phyloP scores from a whole-genome alignment of 2,329 filamentous ascomycete species.

The Phyllosticta capitalensis region DNA sequence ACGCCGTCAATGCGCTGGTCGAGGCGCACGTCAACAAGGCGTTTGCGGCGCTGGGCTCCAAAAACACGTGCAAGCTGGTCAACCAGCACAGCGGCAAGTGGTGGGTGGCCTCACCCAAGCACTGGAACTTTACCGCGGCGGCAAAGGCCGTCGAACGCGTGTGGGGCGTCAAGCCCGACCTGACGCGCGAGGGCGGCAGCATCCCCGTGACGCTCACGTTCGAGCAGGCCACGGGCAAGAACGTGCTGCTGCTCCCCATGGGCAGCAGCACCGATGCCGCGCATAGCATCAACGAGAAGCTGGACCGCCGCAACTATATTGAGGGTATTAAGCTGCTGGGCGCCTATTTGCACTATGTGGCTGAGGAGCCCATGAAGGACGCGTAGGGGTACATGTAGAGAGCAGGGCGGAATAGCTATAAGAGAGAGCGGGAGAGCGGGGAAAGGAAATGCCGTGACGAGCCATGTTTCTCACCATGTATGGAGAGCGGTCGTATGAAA shows the following conservation, averaged over 20 bases:
- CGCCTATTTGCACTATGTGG: slow-evolving; percentile 91
- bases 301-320: slow-evolving; percentile 95
- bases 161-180: slow-evolving; percentile 86
- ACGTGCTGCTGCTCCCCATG: slow-evolving; percentile 91
- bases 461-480: not conserved
- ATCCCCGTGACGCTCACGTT: slow-evolving; percentile 97
- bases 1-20: slow-evolving; percentile 77
- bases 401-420: not conserved
- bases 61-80: slow-evolving; percentile 78
- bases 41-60: slow-evolving; percentile 79
- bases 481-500: too few species aligned
- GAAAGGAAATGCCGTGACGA: not conserved
- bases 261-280: slow-evolving; percentile 93
- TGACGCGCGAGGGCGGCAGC: slow-evolving; percentile 92
- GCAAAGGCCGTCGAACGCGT: slow-evolving; percentile 94
- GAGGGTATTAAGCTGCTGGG: slow-evolving; percentile 94
- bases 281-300: slow-evolving; percentile 97
- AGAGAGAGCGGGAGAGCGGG: not conserved
- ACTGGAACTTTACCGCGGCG: slow-evolving; percentile 97
- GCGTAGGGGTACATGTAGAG: not conserved
- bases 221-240: slow-evolving; percentile 96
- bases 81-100: slow-evolving; percentile 91
- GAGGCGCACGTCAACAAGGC: slow-evolving; percentile 73
- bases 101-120: slow-evolving; percentile 96
- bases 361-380: slow-evolving; percentile 65